Evolutionary conservation across 257 asterid species (phyloP).

Genomic region (Verbena officinalis): DNA sequence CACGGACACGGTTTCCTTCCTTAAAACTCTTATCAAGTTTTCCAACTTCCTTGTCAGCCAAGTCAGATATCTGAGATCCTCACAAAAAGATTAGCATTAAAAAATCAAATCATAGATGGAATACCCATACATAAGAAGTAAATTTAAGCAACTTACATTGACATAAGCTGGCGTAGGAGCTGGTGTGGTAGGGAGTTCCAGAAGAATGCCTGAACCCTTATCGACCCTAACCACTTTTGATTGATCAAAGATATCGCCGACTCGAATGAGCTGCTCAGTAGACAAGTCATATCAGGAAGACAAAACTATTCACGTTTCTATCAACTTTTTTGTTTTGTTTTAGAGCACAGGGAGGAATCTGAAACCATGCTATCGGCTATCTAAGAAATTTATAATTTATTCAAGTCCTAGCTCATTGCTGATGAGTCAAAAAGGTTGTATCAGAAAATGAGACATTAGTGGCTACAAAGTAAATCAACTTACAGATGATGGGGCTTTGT

Average conservation of each 20-base stretch:
- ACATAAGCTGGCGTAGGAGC: constrained; percentile 87
- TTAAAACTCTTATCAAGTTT: constrained; percentile 79
- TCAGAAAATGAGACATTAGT: neutral
- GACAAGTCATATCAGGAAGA: constrained; percentile 27
- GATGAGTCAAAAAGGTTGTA: neutral
- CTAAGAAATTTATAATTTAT: neutral
- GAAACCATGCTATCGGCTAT: constrained; percentile 12
- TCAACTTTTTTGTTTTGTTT: neutral
- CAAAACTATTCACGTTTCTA: constrained; percentile 4
- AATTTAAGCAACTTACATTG: constrained; percentile 55
- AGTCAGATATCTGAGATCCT: constrained; percentile 63
- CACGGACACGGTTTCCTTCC: constrained; percentile 79
- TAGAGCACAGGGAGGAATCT: constrained; percentile 9
- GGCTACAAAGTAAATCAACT: constrained; percentile 39
- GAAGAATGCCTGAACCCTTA: constrained; percentile 77
- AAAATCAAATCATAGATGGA: constrained; percentile 11
- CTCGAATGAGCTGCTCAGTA: constrained; percentile 72
- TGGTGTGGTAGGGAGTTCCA: constrained; percentile 78
- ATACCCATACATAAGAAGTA: constrained; percentile 10
- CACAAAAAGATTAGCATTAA: constrained; percentile 26
- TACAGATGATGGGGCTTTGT: constrained; percentile 83
- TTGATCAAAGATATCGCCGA: constrained; percentile 80
- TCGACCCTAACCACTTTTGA: constrained; percentile 87
- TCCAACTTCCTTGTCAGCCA: constrained; percentile 75
- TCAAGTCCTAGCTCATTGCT: neutral